Evolutionary conservation across 805 yeast species (phyloP), one percentile per base, ranked within the genome.

Genomic region (Wickerhamomyces canadensis): DNA sequence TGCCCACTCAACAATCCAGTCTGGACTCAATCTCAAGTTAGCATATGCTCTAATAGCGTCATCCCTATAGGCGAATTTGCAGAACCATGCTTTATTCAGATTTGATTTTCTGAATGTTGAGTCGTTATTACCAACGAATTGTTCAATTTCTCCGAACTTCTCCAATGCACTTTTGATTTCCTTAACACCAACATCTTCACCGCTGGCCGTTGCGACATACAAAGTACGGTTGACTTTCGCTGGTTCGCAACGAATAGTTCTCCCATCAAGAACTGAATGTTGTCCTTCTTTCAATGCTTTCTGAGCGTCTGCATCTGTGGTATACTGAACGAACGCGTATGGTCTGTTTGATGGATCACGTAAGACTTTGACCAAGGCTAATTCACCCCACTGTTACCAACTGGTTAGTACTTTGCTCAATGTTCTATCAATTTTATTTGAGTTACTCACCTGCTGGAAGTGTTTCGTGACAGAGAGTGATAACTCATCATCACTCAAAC

Each of bases 201-300:
- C 65, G 10, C 49, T 40, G 13, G 58, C 47, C 11, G 62, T 57
- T 11, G 78, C 60, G 31, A 87, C 57, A 54, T 76, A 84, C 29
- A 91, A 64, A 12, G 97, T 89, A 45, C 97, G 70, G 60, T 89
- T 91, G 32, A 89, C 96, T 52, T 84, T 80, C 1, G 98, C 98
- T 15, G 80, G 80, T 61, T 91, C 97, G 61, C 95, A 85, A 38
- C 97, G 72, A 31, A 91, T 75, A 4, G 76, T 66, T 55, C 95
- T 71, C 12, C 88, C 94, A 55, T 84, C 78, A 33, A 88, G 60
- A 6, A 66, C 57, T 6, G 86, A 68, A 39, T 80, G 78, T 50
- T 84, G 91, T 10, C 87, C 95, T 42, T 68, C 67, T 15, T 56
- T 60, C 36, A 87, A 70, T 1, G 96, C 96, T 5, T 45, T 54